These are phyloP conservation scores for Puccinia coronata DNA, from an alignment of 1,284 basidiomycete species.

Conservation along the genomic window DNA sequence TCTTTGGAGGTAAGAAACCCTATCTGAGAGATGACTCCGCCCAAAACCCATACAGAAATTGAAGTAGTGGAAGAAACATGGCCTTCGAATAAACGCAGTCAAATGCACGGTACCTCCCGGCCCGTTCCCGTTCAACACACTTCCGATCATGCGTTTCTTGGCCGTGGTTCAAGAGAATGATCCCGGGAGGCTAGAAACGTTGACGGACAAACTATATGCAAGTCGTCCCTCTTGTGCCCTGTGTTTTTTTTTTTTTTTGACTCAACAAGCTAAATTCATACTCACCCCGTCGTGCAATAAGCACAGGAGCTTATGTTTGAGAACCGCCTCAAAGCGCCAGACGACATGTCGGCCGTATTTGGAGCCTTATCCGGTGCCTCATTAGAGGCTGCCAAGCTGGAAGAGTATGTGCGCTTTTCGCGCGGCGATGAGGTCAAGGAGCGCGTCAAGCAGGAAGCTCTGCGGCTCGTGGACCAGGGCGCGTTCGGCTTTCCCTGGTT, in stretches of 20 bases:
- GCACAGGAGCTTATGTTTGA: too few relatives aligned
- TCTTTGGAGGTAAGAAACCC: slow-evolving; percentile 12
- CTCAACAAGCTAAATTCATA: too few relatives aligned
- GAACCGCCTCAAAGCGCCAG: neutral
- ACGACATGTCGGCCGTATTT: neutral
- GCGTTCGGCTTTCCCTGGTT: slow-evolving; percentile 46
- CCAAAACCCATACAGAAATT: neutral
- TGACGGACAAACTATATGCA: slow-evolving; percentile 30
- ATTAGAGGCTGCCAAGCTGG: neutral
- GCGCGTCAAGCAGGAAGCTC: neutral
- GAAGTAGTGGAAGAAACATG: neutral
- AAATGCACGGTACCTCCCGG: neutral
- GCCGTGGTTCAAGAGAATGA: slow-evolving; percentile 4
- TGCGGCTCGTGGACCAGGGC: slow-evolving; percentile 17
- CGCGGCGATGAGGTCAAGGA: neutral
- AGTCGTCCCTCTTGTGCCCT: neutral
- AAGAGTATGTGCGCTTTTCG: neutral
- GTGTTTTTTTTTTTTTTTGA: neutral
- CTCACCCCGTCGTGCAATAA: too few relatives aligned
- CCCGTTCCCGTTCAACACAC: slow-evolving; percentile 26
- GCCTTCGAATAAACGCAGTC: neutral
- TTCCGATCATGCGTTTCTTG: slow-evolving; percentile 36
- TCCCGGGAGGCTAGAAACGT: slow-evolving; percentile 7
- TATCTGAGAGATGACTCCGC: too few relatives aligned
- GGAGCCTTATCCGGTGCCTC: neutral